Base-by-base conservation (phyloP, 1,284 basidiomycete species). In the Apiotrichum gracile region DNA sequence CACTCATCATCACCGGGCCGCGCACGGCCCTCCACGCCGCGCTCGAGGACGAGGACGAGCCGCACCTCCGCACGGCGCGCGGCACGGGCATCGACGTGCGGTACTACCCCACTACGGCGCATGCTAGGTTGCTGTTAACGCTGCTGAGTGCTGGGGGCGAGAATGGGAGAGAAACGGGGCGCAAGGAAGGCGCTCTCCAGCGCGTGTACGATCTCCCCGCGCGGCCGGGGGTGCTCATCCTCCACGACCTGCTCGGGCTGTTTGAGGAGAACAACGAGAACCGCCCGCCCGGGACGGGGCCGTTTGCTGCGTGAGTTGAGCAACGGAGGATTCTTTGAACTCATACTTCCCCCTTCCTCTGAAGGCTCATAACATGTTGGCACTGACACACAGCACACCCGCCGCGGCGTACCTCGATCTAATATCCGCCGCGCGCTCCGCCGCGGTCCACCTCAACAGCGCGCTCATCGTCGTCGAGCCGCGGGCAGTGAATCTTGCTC, bases 391-490 rank as follows among this genome's bases (percentile, higher is more conserved):
- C 47, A 72, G 68, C 1, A 52, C 60, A 2, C 57, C 57, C 19
- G 55, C 68, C 8, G 56, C 64, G 17, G 61, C 63, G 34, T 72
- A 72, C 42, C 61, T 72, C 44, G 62, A 66, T 25, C 13, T 69
- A 14, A 46, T 69, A 4, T 41, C 68, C 13, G 63, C 64, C 1
- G 57, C 62, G 6, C 54, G 55, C 41, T 52, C 63, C 2, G 53
- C 63, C 1, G 53, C 60, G 6, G 46, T 58, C 5, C 64, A 68
- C 45, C 38, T 68, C 9, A 60, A 54, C 10, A 54, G 51, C 6
- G 43, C 42, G 21, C 53, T 72, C 3, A 53, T 69, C 17, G 47
- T 72, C 9, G 64, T 72, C 24, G 70, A 72, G 50, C 70, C 70
- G 12, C 48, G 57, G 38, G 42, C 69, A 3, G 31, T 49, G 17